phyloP scores from a whole-genome alignment of 2,329 filamentous ascomycete genomes.

The Bisporella sp. region DNA sequence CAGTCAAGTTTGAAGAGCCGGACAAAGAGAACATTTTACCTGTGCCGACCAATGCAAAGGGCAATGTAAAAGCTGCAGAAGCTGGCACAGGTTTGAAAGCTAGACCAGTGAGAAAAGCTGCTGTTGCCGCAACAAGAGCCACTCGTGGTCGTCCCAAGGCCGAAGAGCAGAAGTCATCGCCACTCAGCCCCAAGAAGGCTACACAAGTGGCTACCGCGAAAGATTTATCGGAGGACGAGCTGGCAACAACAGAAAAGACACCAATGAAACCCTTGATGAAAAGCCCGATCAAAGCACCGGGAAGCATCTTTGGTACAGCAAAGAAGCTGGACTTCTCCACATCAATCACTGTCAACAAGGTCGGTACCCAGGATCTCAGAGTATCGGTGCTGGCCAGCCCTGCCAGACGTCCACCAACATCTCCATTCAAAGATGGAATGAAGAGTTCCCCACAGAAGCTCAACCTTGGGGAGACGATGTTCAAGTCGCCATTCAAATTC shows the following conservation, averaged over 20 bases:
- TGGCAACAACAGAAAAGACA: slow-evolving; percentile 43
- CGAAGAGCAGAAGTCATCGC: slow-evolving; percentile 37
- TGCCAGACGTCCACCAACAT: slow-evolving; percentile 45
- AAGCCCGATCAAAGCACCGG: slow-evolving; percentile 46
- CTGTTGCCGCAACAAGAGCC: slow-evolving; percentile 22
- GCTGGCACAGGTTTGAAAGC: slow-evolving; percentile 34
- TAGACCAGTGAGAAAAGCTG: slow-evolving; percentile 42
- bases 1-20: slow-evolving; percentile 52
- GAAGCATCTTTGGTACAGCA: slow-evolving; percentile 23
- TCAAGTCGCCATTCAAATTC: slow-evolving; percentile 25
- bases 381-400: slow-evolving; percentile 43
- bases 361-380: slow-evolving; percentile 28
- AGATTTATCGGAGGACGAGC: slow-evolving; percentile 53
- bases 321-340: slow-evolving; percentile 31
- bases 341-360: slow-evolving; percentile 24
- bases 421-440: slow-evolving; percentile 47
- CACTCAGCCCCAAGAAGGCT: slow-evolving; percentile 59
- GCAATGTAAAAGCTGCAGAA: slow-evolving; percentile 30
- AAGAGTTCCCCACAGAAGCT: slow-evolving; percentile 48
- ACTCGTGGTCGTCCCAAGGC: slow-evolving; percentile 24
- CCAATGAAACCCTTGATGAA: slow-evolving; percentile 47
- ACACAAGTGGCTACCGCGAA: slow-evolving; percentile 43
- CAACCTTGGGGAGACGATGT: slow-evolving; percentile 17
- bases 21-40: slow-evolving; percentile 58
- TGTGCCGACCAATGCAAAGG: slow-evolving; percentile 32